Evolutionary conservation across 192 early-diverging fungal genomes (phyloP).

Genomic region (Haplosporangium gracile): DNA sequence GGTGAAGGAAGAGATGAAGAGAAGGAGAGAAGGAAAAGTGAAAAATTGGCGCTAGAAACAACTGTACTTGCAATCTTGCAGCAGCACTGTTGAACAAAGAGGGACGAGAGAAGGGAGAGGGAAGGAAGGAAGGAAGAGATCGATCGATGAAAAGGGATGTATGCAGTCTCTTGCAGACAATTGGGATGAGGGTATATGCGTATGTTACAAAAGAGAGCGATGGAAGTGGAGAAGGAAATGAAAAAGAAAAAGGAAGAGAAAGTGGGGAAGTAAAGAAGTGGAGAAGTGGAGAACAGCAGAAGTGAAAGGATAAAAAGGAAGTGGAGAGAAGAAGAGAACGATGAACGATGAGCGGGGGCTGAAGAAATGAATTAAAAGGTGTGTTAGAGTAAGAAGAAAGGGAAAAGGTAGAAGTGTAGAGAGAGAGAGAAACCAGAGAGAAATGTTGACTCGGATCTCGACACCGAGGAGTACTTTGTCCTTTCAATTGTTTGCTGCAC

Average conservation of each 20-base stretch:
- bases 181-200: neutral
- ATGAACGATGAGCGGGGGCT: neutral
- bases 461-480: neutral
- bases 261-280: neutral
- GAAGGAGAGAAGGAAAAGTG: neutral
- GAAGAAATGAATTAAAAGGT: neutral
- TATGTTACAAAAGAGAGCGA: neutral
- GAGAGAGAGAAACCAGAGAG: neutral
- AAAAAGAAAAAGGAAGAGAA: neutral
- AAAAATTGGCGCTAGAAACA: conserved; percentile 6
- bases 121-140: no score
- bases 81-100: neutral
- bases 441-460: neutral
- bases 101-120: neutral
- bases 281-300: neutral
- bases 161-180: neutral
- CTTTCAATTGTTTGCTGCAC: neutral
- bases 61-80: neutral
- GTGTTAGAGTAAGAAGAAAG: neutral
- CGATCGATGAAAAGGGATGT: no score
- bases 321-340: neutral
- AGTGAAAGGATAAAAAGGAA: neutral
- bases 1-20: neutral
- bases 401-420: neutral
- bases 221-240: neutral